Evolutionary conservation across 2,329 filamentous ascomycete species (phyloP), one percentile per base, ranked within the genome.

Genomic region (Chaetomium sp.): DNA sequence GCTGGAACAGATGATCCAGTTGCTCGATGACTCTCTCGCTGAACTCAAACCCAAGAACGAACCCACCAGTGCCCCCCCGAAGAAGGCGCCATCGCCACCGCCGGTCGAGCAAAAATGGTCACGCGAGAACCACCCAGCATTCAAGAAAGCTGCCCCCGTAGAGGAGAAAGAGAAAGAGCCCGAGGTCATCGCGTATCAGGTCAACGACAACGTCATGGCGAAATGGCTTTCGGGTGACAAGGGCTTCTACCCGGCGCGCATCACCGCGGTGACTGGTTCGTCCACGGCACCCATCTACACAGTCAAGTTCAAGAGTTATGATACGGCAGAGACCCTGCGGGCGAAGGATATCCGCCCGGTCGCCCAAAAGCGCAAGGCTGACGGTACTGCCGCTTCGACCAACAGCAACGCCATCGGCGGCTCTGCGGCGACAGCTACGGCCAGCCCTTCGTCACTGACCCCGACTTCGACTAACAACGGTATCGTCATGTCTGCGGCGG

Each of bases 241-340:
- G 74, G 85, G 86, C 27, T 97, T 93, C 79, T 98, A 98, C 79
- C 90, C 92, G 54, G 95, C 93, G 50, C 89, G 92, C 73, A 96
- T 99, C 77, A 94, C 92, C 59, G 93, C 91, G 60, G 93, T 97
- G 72, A 97, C 94, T 25, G 95, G 95, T 65, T 97, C 93, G 9
- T 89, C 90, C n/a, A 90, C 88, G 51, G 91, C 92, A 60, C 94
- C 93, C 42, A 91, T 97, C 68, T 99, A 97, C 76, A 90, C 92
- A 56, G 93, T 99, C 77, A 95, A 91, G 71, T 99, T 98, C 83
- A 94, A 96, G 79, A 91, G 87, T 73, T 98, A 98, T 79, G 87
- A 89, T 68, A 92, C 85, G 25, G 92, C 90, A 54, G 93, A 97
- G 77, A 95, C 91, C 38, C 79, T 96, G 66, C 86, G 89, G 66